Evolutionary conservation across 345 rosid species (phyloP), one percentile per base, ranked within the genome.

Genomic region (Rubroshorea leprosula): DNA sequence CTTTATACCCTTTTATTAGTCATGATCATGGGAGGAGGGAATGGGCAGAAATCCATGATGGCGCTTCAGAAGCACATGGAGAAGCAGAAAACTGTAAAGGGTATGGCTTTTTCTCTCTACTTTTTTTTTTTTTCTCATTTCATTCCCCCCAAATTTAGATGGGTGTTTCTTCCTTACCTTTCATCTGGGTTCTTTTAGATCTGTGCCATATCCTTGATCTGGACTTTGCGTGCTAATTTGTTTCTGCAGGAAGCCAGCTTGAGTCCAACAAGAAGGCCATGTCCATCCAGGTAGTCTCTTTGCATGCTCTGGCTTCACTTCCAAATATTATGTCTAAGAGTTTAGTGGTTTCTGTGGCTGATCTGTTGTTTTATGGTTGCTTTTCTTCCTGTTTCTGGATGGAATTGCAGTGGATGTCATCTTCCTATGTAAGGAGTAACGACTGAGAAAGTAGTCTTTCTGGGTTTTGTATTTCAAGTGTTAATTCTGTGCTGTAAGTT

Each of bases 191-290:
- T 27, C 35, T 4, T n/a, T 29, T 50, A 35, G 64, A 50, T 60
- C 56, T 35, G 16, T 61, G 47, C 4, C 4, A 6, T 44, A 10
- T 10, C 24, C 29, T 23, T 50, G 39, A 49, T 61, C 49, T 2
- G 47, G n/a, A n/a, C n/a, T 1, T 73, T 58, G 62, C 64, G 69
- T 86, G 66, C 69, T 20, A 6, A 13, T 44, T 7, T 52, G 46
- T 53, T 26, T 45, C 26, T 15, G 23, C 66, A 90, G 96, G 94
- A 55, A 90, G 97, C 71, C 97, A 87, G 70, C 83, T 87, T 58
- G 87, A 87, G 46, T 55, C 94, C 8, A 90, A 90, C 83, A 90
- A 90, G 86, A 90, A 90, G 76, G 97, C 97, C 60, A 90, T 90
- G 97, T 69, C 74, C 23, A 83, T 90, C 64, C 96, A 90, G 90